Evolutionary conservation across 2,329 filamentous ascomycete genomes (phyloP).

Genomic region (Polytolypa hystricis): DNA sequence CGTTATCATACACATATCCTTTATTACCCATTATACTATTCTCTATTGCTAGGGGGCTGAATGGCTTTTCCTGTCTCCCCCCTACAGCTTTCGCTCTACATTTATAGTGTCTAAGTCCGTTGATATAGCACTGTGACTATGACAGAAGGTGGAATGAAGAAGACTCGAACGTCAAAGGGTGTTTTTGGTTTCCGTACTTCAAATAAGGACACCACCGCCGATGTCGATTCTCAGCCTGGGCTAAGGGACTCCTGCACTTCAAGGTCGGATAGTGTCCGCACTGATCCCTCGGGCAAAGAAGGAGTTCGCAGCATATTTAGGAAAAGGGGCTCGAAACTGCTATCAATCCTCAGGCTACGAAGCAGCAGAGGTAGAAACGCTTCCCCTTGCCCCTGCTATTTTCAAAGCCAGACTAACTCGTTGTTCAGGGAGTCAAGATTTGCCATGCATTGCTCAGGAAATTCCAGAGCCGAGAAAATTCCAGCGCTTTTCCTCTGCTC

Average conservation of each 20-base stretch:
- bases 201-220: constrained; percentile 12
- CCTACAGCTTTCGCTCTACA: constrained; percentile 2
- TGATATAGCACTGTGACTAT: constrained; percentile 11
- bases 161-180: constrained; percentile 15
- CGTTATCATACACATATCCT: too few species aligned
- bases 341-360: constrained; percentile 26
- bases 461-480: too few species aligned
- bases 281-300: constrained; percentile 12
- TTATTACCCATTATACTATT: background rate
- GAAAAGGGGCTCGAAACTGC: constrained; percentile 25
- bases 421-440: too few species aligned
- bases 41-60: background rate
- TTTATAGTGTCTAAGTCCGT: too few species aligned
- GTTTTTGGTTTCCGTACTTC: constrained; percentile 17
- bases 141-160: constrained; percentile 13
- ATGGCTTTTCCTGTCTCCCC: background rate
- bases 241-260: constrained; percentile 16
- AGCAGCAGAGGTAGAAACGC: constrained; percentile 16
- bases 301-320: constrained; percentile 23
- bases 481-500: too few species aligned
- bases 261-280: constrained; percentile 14
- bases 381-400: background rate
- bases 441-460: too few species aligned
- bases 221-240: constrained; percentile 10
- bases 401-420: too few species aligned